Percentiles rank a stretch among this genome's conserved stretches.
These are phyloP conservation scores for Fusarium incarnatum DNA, from an alignment of 2,329 filamentous ascomycete genomes.

Conservation along the genomic window DNA sequence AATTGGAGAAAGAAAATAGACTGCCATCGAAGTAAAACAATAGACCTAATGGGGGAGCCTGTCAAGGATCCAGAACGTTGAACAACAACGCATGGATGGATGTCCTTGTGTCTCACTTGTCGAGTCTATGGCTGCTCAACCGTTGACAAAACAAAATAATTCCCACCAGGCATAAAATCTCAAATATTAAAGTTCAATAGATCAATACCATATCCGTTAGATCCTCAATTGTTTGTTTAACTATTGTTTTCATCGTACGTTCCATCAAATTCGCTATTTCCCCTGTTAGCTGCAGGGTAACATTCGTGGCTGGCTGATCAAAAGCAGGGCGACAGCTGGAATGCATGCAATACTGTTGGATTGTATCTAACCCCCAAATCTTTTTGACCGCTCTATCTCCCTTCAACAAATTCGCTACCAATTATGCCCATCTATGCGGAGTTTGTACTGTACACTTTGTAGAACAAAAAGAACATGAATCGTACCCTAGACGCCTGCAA, in stretches of 20 bases:
- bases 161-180: neutral
- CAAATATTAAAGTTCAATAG: neutral
- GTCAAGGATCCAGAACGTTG: too few species aligned
- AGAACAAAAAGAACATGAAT: neutral
- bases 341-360: conserved; percentile 4
- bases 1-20: too few species aligned
- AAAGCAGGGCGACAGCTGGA: conserved; percentile 1
- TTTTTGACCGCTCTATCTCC: neutral
- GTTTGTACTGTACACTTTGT: neutral
- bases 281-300: conserved; percentile 2
- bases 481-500: conserved; percentile 9
- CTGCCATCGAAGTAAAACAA: fast-evolving
- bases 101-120: too few species aligned
- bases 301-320: neutral
- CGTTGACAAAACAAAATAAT: neutral
- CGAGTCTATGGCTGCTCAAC: neutral
- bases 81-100: too few species aligned
- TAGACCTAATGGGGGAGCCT: neutral
- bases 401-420: conserved; percentile 1
- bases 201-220: neutral
- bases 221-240: neutral
- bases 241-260: neutral
- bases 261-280: neutral
- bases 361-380: conserved; percentile 7
- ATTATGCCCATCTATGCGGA: conserved; percentile 9